Conservation (phyloP, 495 filamentous ascomycete genomes). For the Geopyxis carbonaria region DNA sequence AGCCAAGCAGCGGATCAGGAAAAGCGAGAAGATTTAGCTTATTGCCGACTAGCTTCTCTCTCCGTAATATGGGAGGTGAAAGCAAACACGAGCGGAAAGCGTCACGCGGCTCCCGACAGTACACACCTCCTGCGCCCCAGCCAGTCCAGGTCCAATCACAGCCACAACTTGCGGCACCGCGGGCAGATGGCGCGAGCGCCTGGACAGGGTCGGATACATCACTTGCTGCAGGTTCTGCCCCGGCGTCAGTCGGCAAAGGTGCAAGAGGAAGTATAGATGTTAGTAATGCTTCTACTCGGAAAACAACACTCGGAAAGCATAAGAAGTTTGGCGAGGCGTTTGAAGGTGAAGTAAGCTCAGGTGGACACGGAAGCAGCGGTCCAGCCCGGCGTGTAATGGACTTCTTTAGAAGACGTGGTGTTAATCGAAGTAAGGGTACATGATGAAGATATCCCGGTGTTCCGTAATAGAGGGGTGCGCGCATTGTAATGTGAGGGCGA, state of each 20-base stretch:
- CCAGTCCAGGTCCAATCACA: conserved; percentile 9
- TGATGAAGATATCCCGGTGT: neutral
- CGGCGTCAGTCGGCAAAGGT: conserved; percentile 27
- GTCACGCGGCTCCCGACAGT: neutral
- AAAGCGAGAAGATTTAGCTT: conserved; percentile 55
- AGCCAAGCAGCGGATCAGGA: neutral
- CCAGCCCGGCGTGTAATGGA: conserved; percentile 91
- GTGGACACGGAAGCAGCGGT: conserved; percentile 56
- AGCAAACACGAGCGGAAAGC: conserved; percentile 11
- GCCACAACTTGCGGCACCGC: conserved; percentile 20
- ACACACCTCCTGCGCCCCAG: neutral
- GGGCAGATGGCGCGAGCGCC: conserved; percentile 9
- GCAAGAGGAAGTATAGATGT: conserved; percentile 33
- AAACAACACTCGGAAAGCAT: conserved; percentile 48
- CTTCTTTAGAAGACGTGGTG: conserved; percentile 74
- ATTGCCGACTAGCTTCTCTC: conserved; percentile 56
- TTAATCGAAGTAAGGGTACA: conserved; percentile 17
- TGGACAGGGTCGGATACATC: conserved; percentile 20
- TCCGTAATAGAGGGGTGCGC: neutral
- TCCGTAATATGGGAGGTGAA: conserved; percentile 22
- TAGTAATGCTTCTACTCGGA: conserved; percentile 20
- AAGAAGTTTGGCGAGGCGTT: conserved; percentile 82
- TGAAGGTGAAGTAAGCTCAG: conserved; percentile 42
- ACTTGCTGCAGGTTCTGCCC: conserved; percentile 26
- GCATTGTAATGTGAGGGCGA: neutral